Percentiles rank a stretch among this genome's conserved stretches.
Evolutionary conservation across 371 early-diverging fungal species (phyloP).

Genomic region (Blakeslea trispora): DNA sequence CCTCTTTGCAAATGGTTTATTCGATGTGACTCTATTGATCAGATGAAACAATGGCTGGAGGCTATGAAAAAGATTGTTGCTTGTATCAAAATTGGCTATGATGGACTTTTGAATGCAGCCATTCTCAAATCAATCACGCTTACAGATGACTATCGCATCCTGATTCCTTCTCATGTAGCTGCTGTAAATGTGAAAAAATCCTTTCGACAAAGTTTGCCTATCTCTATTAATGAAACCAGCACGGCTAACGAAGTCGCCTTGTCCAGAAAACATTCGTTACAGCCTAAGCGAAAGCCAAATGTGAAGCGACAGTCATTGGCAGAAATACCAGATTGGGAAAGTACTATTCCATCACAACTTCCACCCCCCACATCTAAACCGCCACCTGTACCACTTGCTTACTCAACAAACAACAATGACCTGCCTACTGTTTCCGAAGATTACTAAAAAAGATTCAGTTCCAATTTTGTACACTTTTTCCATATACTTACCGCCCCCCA

Average conservation of each 20-base stretch:
- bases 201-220: slow-evolving; percentile 16
- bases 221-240: slow-evolving; percentile 1
- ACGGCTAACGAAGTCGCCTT: no score
- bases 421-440: slow-evolving; percentile 28
- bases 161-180: slow-evolving; percentile 13
- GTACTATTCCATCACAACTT: slow-evolving; percentile 38
- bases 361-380: slow-evolving; percentile 39
- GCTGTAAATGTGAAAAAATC: slow-evolving; percentile 1
- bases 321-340: slow-evolving; percentile 45
- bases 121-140: slow-evolving; percentile 26
- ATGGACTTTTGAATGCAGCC: slow-evolving; percentile 21
- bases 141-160: slow-evolving; percentile 38
- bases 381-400: slow-evolving; percentile 33
- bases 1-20: slow-evolving; percentile 44
- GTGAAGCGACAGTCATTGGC: slow-evolving; percentile 32
- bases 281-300: slow-evolving; percentile 1
- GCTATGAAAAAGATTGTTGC: slow-evolving; percentile 46
- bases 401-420: slow-evolving; percentile 5
- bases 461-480: slow-evolving; percentile 13
- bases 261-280: slow-evolving; percentile 1
- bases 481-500: slow-evolving; percentile 1
- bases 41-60: slow-evolving; percentile 42
- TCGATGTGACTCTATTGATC: slow-evolving; percentile 38
- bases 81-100: slow-evolving; percentile 37
- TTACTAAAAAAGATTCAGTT: no score